phyloP scores from a whole-genome alignment of 305 asterid genomes.

The Striga hermonthica region DNA sequence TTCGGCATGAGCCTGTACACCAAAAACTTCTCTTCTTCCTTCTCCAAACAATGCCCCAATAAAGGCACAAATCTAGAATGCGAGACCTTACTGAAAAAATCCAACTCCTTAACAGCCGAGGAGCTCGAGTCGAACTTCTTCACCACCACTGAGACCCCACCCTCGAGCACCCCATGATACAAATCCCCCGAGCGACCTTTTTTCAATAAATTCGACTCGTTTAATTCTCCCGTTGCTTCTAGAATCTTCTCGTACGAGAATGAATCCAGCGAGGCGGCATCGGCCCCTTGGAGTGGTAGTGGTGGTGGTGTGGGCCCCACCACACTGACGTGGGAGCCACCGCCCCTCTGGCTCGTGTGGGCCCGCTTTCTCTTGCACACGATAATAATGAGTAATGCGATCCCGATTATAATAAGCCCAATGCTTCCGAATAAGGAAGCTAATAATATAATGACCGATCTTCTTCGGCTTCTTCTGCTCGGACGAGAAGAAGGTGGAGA shows the following conservation, averaged over 20 bases:
- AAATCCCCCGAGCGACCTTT: constrained; percentile 87
- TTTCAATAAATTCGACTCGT: constrained; percentile 56
- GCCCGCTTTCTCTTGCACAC: constrained; percentile 51
- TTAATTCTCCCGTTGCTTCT: constrained; percentile 64
- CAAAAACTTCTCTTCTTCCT: constrained; percentile 65
- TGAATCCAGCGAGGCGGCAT: constrained; percentile 55
- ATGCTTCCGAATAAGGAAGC: constrained; percentile 69
- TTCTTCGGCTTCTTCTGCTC: constrained; percentile 35
- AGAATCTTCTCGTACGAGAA: constrained; percentile 80
- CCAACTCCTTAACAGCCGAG: constrained; percentile 60
- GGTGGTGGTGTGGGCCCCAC: constrained; percentile 38
- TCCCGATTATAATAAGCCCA: constrained; percentile 41
- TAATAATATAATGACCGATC: constrained; percentile 50
- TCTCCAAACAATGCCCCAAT: constrained; percentile 85
- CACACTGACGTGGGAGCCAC: constrained; percentile 67
- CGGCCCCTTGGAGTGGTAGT: constrained; percentile 41
- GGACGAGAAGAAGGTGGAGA: constrained; percentile 42
- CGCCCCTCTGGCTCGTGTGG: constrained; percentile 50
- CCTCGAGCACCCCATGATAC: constrained; percentile 68
- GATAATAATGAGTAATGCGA: constrained; percentile 39
- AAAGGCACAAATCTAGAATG: constrained; percentile 81
- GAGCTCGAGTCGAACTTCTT: constrained; percentile 62
- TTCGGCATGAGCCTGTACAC: constrained; percentile 59
- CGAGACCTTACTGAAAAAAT: constrained; percentile 63
- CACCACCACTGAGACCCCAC: constrained; percentile 61